Evolutionary conservation across 495 filamentous ascomycete species (phyloP).

Genomic region (Hypoxylon intermedium): DNA sequence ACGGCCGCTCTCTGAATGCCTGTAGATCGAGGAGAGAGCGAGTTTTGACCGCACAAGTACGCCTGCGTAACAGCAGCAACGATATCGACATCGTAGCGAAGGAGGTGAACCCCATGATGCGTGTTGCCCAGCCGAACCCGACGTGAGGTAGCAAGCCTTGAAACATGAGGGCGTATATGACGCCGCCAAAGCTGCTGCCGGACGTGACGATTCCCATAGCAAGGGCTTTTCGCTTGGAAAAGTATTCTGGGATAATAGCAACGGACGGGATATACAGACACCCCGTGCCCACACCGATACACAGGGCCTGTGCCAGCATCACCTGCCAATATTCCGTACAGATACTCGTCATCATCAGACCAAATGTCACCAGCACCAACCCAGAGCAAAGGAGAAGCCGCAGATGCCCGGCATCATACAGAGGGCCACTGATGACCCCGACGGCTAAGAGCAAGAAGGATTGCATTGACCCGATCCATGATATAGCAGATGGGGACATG

Average conservation of each 20-base stretch:
- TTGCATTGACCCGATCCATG: constrained; percentile 62
- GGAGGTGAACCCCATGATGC: constrained; percentile 68
- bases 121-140: constrained; percentile 71
- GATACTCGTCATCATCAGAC: constrained; percentile 28
- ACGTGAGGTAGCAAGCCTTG: constrained; percentile 60
- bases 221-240: constrained; percentile 65
- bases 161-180: constrained; percentile 69
- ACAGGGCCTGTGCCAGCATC: constrained; percentile 64
- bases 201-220: constrained; percentile 72
- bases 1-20: constrained; percentile 50
- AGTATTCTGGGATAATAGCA: constrained; percentile 70
- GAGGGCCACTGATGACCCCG: constrained; percentile 59
- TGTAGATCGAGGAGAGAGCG: constrained; percentile 48
- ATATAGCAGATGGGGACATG: constrained; percentile 53
- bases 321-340: constrained; percentile 58
- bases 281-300: constrained; percentile 62
- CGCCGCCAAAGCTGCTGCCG: constrained; percentile 65
- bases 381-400: constrained; percentile 15
- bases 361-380: constrained; percentile 16
- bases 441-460: constrained; percentile 59
- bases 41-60: constrained; percentile 42
- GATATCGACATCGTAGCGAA: constrained; percentile 55
- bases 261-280: constrained; percentile 68
- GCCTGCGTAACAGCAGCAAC: constrained; percentile 56
- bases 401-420: constrained; percentile 64